These are phyloP conservation scores for Centaurea solstitialis DNA, from an alignment of 129 eudicot genomes.

Conservation along the genomic window DNA sequence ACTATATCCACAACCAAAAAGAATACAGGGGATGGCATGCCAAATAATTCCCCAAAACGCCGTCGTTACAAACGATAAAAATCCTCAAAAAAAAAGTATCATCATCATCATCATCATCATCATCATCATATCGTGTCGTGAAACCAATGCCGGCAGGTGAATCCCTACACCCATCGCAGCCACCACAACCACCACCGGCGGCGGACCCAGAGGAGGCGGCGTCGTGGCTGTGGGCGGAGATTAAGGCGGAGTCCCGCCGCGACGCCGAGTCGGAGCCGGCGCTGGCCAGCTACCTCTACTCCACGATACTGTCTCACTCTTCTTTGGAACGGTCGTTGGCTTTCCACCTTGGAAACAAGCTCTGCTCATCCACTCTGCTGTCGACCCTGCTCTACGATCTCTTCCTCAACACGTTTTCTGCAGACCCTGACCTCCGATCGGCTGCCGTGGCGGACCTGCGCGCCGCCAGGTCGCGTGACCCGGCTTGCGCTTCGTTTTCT, in stretches of 20 bases:
- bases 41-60: background rate
- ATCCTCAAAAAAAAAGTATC: background rate
- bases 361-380: conserved; percentile 79
- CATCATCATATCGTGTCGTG: too few species aligned
- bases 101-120: too few species aligned
- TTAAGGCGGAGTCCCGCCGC: conserved; percentile 68
- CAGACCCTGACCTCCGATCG: conserved; percentile 48
- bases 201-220: conserved; percentile 53
- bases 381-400: conserved; percentile 84
- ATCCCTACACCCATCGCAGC: conserved; percentile 27
- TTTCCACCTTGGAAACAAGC: conserved; percentile 80
- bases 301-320: conserved; percentile 79
- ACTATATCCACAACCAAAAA: background rate
- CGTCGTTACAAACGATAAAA: background rate
- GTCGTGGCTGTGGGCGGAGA: conserved; percentile 64
- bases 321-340: conserved; percentile 71
- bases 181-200: conserved; percentile 33
- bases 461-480: conserved; percentile 81
- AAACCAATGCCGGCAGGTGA: conserved; percentile 56
- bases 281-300: conserved; percentile 71
- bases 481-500: conserved; percentile 77
- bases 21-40: background rate
- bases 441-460: conserved; percentile 83
- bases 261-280: conserved; percentile 95
- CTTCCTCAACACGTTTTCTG: conserved; percentile 61